A percentile compares a stretch with the other conserved stretches of the same genome.
phyloP scores from a whole-genome alignment of 164 flowering plant genomes.

The Aristolochia californica region DNA sequence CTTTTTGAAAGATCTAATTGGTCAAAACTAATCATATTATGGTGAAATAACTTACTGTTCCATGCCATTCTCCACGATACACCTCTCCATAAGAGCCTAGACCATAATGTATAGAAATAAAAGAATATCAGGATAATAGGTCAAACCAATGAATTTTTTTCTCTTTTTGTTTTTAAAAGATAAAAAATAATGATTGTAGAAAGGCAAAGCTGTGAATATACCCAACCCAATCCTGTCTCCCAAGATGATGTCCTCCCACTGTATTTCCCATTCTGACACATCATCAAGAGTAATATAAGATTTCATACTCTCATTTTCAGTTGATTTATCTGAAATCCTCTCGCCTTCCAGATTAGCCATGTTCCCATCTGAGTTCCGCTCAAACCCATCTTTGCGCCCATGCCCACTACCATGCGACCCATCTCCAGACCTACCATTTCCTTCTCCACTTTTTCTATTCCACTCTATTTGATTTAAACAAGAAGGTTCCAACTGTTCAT shows the following conservation, averaged over 20 bases:
- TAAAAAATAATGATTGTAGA: too few relatives aligned
- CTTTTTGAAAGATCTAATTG: too few relatives aligned
- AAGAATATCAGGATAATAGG: not conserved
- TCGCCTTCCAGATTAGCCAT: constrained; percentile 46
- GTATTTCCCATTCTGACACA: constrained; percentile 84
- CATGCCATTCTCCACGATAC: constrained; percentile 96
- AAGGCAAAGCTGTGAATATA: constrained; percentile 18
- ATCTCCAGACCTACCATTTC: constrained; percentile 21
- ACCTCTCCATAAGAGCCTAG: constrained; percentile 98
- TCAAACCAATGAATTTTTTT: too few relatives aligned
- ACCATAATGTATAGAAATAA: constrained; percentile 7
- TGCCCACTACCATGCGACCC: constrained; percentile 16
- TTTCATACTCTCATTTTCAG: constrained; percentile 52
- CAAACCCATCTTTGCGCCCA: constrained; percentile 28
- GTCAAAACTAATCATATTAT: not conserved
- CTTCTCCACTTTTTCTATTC: constrained; percentile 28
- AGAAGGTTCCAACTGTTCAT: constrained; percentile 27
- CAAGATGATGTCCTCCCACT: constrained; percentile 84
- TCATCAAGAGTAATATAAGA: constrained; percentile 71
- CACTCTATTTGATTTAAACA: constrained; percentile 15
- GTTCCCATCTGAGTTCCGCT: constrained; percentile 28
- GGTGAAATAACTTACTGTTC: constrained; percentile 64
- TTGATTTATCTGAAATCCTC: constrained; percentile 64
- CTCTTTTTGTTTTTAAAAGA: too few relatives aligned
- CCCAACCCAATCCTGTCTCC: constrained; percentile 99